These are phyloP conservation scores for Populus trichocarpa DNA, from an alignment of 441 rosid genomes.

Conservation along the genomic window DNA sequence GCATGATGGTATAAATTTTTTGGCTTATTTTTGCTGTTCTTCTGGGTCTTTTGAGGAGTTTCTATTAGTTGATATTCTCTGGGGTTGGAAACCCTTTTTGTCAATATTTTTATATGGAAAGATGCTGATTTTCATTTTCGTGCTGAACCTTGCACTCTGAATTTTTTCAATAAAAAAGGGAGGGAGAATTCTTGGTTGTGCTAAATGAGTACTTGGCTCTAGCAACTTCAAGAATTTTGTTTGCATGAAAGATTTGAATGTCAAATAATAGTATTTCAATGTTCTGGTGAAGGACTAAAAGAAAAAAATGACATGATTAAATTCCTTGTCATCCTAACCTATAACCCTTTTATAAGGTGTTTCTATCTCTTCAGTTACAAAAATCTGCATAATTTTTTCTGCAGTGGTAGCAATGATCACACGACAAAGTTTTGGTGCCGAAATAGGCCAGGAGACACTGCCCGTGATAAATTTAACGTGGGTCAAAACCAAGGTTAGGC, in stretches of 20 bases:
- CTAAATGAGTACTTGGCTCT: not conserved
- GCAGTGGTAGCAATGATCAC: constrained; percentile 98
- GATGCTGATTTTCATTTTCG: not conserved
- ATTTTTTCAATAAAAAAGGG: not conserved
- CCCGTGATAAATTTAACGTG: constrained; percentile 72
- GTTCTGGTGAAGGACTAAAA: not conserved
- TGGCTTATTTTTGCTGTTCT: not conserved
- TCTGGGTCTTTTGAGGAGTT: not conserved
- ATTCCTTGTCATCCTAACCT: not conserved
- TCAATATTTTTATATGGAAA: not conserved
- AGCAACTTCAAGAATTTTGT: not conserved
- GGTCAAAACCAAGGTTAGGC: constrained; percentile 75
- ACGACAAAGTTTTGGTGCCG: constrained; percentile 98
- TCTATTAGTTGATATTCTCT: not conserved
- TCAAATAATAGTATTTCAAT: not conserved
- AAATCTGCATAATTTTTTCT: constrained; percentile 26
- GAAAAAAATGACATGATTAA: not conserved
- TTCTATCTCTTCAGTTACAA: constrained; percentile 16
- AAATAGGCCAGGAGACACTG: constrained; percentile 93
- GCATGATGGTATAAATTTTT: not conserved
- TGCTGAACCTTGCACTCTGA: not conserved
- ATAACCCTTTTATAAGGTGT: not conserved
- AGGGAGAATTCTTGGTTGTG: not conserved
- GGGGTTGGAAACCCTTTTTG: not conserved
- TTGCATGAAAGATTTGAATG: not conserved